These are phyloP conservation scores for Scutellaria minor DNA, from an alignment of 257 asterid genomes.

Conservation along the genomic window DNA sequence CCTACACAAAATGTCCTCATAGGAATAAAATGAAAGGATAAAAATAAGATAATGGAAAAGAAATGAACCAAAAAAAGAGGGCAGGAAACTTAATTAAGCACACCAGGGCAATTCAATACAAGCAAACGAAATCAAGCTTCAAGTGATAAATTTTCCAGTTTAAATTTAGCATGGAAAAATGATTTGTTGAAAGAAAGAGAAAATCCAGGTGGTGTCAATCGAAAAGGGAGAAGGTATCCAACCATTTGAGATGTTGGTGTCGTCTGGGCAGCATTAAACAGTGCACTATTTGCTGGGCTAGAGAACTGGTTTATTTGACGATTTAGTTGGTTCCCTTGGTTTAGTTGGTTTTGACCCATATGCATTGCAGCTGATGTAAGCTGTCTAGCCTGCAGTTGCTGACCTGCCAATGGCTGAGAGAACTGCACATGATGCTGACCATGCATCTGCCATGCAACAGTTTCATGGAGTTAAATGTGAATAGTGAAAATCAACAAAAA, in stretches of 20 bases:
- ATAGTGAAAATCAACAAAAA: slow-evolving; percentile 26
- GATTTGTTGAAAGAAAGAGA: slow-evolving; percentile 14
- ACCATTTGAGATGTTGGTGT: slow-evolving; percentile 87
- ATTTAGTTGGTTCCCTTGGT: slow-evolving; percentile 90
- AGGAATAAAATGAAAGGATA: too few relatives aligned
- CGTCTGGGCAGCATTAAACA: slow-evolving; percentile 88
- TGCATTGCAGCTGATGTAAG: slow-evolving; percentile 80
- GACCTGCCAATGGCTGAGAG: slow-evolving; percentile 79
- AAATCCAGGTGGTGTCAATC: slow-evolving; percentile 8
- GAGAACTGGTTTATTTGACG: slow-evolving; percentile 89
- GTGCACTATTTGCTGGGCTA: slow-evolving; percentile 80
- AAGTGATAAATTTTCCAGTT: background rate
- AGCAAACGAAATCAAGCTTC: background rate
- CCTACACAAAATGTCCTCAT: too few relatives aligned
- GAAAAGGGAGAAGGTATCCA: slow-evolving; percentile 37
- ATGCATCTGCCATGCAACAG: slow-evolving; percentile 58
- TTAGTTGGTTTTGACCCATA: slow-evolving; percentile 75
- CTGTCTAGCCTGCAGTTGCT: slow-evolving; percentile 88
- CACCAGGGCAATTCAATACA: background rate
- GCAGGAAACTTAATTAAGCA: slow-evolving; percentile 26
- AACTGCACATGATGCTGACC: slow-evolving; percentile 93
- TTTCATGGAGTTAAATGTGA: slow-evolving; percentile 24
- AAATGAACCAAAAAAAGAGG: background rate
- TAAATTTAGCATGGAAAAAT: background rate
- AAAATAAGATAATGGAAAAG: slow-evolving; percentile 1